Evolutionary conservation across 2,329 filamentous ascomycete species (phyloP), one percentile per base, ranked within the genome.

Genomic region (Emmonsiellopsis sp.): DNA sequence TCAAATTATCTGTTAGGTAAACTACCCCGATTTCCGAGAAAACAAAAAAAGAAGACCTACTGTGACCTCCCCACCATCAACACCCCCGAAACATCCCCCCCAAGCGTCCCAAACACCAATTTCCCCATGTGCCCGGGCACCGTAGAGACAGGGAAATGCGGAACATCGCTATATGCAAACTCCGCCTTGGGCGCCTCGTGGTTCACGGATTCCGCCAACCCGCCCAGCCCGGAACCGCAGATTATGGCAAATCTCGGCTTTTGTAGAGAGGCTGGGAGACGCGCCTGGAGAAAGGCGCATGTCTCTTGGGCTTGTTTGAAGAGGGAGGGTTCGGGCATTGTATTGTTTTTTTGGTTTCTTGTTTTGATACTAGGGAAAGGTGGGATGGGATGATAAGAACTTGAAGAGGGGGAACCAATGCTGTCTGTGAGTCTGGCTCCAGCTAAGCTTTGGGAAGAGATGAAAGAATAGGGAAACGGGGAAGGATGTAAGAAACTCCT

Each of bases 21-120:
- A 37, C 9, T 2, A 43, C 8, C 9, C n/a, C 30, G 15, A 40
- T 42, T 26, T 5, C 20, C 20, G 48, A 15, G 7, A 11, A 5
- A 15, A 15, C 3, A 7, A 40, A 15, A 51, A 47, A 31, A 30
- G 43, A 16, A 43, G n/a, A 75, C 80, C 75, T 57, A 84, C 82
- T 85, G 82, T 60, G 79, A 79, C 63, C 83, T 75, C 58, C 82
- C 83, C 57, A 84, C 80, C 68, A 86, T 78, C 60, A 85, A 72
- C 31, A 84, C 79, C 6, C 80, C 79, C 1, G 82, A 79, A 5
- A 76, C 75, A 58, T 76, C 72, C 44, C 72, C 67, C 15, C 79
- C 79, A 54, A 85, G 73, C 31, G 78, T 73, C 13, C 82, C 81
- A 66, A 85, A 85, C 7, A 85, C 78, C 54, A 86, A 73, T 64